Evolutionary conservation across 805 yeast species (phyloP), one percentile per base, ranked within the genome.

Genomic region (Jamesozyma gamospora): DNA sequence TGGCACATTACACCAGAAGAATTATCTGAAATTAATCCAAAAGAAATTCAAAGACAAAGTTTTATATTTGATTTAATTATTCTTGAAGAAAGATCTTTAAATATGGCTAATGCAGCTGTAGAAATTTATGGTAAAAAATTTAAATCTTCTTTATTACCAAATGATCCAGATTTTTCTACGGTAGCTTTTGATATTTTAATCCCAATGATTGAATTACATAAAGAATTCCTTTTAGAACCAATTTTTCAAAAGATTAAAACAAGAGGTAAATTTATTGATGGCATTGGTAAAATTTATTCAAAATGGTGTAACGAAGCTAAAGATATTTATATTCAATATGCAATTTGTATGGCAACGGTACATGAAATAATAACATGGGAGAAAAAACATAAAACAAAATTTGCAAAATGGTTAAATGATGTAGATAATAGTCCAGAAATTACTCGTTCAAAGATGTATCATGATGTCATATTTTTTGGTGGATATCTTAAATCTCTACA

Each of bases 31-130:
- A 61, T 74, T 7, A 76, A 70, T 38, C 69, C 70, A 10, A 56
- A 60, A 10, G 74, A 75, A 40, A 66, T 77, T n/a, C 75, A 75
- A 50, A 68, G 76, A 28, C 95, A 85, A 55, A 79, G 84, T 41
- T 76, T 79, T 41, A 71, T 83, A 4, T 86, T 81, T 59, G 95
- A 85, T 53, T 62, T 84, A 35, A 74, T 85, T 24, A 67, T 76
- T 41, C 72, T 77, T 35, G 94, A 84, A 47, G 84, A 80, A 49
- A 70, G 75, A 14, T 81, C 80, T 38, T 70, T 83, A 18, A 76
- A 74, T 36, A 71, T 84, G 51, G 79, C 87, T 2, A 69, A 70
- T 44, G 74, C 80, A 3, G 79, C 83, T 39, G 65, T 81, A 3
- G 73, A 72, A 28, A 71, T 73, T 7, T 77, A 72, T 44, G 79